phyloP scores from a whole-genome alignment of 352 stramenopile species.

The Hyaloperonospora arabidopsidis region DNA sequence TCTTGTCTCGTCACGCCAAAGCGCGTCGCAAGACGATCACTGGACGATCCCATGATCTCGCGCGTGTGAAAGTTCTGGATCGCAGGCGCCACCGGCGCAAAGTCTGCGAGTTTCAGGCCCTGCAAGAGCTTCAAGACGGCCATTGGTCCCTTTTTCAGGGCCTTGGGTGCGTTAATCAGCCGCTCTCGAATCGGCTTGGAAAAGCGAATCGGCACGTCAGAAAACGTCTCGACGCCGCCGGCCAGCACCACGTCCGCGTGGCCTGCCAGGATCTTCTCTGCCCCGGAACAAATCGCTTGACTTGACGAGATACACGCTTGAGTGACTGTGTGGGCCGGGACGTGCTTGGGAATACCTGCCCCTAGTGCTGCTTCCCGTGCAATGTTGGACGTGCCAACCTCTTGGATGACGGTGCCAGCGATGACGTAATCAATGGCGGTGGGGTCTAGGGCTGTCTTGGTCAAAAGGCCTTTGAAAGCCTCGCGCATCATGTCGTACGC shows the following conservation, averaged over 20 bases:
- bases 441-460: conserved; percentile 93
- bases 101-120: conserved; percentile 88
- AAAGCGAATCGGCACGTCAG: conserved; percentile 95
- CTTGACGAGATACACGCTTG: conserved; percentile 96
- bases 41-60: conserved; percentile 98
- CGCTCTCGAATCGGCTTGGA: conserved; percentile 82
- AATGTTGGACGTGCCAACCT: conserved; percentile 97
- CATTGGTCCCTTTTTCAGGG: conserved; percentile 90
- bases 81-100: conserved; percentile 90
- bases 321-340: conserved; percentile 94
- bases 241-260: conserved; percentile 94
- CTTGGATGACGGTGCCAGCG: conserved; percentile 95
- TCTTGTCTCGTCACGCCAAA: conserved; percentile 94
- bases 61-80: conserved; percentile 99
- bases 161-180: conserved; percentile 86
- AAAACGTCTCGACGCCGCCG: conserved; percentile 95
- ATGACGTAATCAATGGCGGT: conserved; percentile 94
- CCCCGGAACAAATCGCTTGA: conserved; percentile 89
- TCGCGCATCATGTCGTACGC: conserved; percentile 96
- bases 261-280: conserved; percentile 94
- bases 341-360: conserved; percentile 89
- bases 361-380: conserved; percentile 92
- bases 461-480: conserved; percentile 92
- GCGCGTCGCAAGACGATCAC: conserved; percentile 87
- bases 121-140: conserved; percentile 89